Evolutionary conservation across 2,329 filamentous ascomycete genomes (phyloP).

Genomic region (Penicillium sp.): DNA sequence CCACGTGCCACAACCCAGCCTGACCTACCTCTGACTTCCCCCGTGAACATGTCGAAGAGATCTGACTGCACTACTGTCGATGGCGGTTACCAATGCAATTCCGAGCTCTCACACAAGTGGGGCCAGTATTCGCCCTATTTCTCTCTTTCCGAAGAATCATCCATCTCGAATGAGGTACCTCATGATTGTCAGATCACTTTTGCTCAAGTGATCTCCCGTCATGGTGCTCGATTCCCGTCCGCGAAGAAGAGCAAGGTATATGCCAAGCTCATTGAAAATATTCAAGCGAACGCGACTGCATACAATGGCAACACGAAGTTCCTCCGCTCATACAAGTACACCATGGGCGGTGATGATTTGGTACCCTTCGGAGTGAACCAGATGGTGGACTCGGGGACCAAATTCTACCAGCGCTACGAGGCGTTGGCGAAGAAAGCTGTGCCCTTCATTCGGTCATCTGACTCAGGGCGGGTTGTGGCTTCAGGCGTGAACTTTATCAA

Average conservation of each 20-base stretch:
- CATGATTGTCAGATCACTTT: slow-evolving; percentile 66
- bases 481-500: slow-evolving; percentile 68
- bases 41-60: not conserved
- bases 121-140: slow-evolving; percentile 85
- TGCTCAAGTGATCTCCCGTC: slow-evolving; percentile 70
- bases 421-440: slow-evolving; percentile 49
- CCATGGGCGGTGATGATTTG: slow-evolving; percentile 60
- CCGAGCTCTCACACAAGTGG: slow-evolving; percentile 60
- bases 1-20: not conserved
- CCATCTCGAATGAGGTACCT: slow-evolving; percentile 54
- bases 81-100: slow-evolving; percentile 55
- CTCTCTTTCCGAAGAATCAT: slow-evolving; percentile 53
- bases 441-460: slow-evolving; percentile 65
- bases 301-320: slow-evolving; percentile 62
- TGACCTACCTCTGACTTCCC: not conserved
- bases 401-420: slow-evolving; percentile 67
- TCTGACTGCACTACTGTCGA: slow-evolving; percentile 46
- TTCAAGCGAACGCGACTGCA: slow-evolving; percentile 50
- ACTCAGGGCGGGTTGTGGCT: slow-evolving; percentile 60
- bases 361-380: slow-evolving; percentile 60
- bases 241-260: slow-evolving; percentile 57
- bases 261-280: slow-evolving; percentile 53
- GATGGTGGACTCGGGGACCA: slow-evolving; percentile 64
- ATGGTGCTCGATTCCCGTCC: slow-evolving; percentile 77
- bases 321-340: slow-evolving; percentile 62